Base-by-base conservation (phyloP, 805 yeast species). In the Suhomyces pyralidae region DNA sequence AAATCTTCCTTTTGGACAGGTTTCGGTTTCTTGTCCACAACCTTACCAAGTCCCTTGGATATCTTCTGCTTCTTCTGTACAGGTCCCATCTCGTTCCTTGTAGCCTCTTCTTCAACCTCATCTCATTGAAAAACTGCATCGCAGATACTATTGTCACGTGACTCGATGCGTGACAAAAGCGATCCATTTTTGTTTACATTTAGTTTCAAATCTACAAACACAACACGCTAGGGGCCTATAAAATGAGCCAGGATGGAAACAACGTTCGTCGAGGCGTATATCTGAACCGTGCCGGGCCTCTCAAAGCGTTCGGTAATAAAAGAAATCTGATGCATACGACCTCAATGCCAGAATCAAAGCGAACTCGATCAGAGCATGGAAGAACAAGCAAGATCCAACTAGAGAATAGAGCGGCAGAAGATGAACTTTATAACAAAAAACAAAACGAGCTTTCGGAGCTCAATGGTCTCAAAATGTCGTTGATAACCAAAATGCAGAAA, bases 11-110 rank as follows among this genome's bases (percentile, higher is more conserved):
- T 12, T 17, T 17, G 42, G 14, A 38, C 20, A 19, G 20, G 7
- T 10, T 22, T 26, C 6, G 28, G 32, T 17, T 51, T 49, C 25
- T 28, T 8, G 20, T 46, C 55, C 43, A 49, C 53, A 20, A 54
- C 61, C 40, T 54, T 59, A 49, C 54, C 60, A 53, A 50, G 46
- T 45, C 44, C 54, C 38, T 55, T 53, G 46, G 48, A 48, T 26
- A 56, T 30, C 59, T 57, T 59, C 51, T 65, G 68, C 48, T 63
- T 64, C 59, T 64, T 65, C 22, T 56, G 46, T 24, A 57, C 58
- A 9, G 61, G 47, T 17, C 51, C 64, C 67, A 63, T 63, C 34
- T 30, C 49, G 36, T 49, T 17, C 3, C 22, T n/a, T 38, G 17
- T 38, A 38, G 24, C 12, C n/a, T 38, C 42, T 38, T 38, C 42